phyloP scores from a whole-genome alignment of 2,329 filamentous ascomycete species.

The Hymenoscyphus scutula region DNA sequence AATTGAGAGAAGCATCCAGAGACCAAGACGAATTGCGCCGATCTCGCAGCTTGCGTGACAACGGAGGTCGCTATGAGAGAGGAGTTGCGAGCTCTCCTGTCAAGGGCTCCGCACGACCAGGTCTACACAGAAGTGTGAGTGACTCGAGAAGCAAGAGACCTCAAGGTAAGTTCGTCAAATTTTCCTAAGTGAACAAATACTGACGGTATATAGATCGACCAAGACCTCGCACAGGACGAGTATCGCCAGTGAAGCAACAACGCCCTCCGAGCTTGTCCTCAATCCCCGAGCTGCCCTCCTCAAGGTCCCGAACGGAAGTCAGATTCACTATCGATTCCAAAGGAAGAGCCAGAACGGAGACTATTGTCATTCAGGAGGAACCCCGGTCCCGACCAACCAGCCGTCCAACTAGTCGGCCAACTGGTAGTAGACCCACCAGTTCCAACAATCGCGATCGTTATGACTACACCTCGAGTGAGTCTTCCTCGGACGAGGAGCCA shows the following conservation, averaged over 20 bases:
- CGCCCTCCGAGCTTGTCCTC: constrained; percentile 52
- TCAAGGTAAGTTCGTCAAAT: constrained; percentile 25
- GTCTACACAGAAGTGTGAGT: constrained; percentile 32
- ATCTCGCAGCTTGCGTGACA: constrained; percentile 28
- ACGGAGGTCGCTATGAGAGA: constrained; percentile 27
- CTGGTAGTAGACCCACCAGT: constrained; percentile 21
- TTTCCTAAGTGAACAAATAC: constrained; percentile 5
- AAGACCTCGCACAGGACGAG: constrained; percentile 28
- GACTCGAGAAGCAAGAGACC: constrained; percentile 29
- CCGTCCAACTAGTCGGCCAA: constrained; percentile 9
- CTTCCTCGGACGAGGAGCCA: constrained; percentile 62
- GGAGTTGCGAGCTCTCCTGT: constrained; percentile 34
- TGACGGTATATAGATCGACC: constrained; percentile 25
- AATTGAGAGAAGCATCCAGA: constrained; percentile 32
- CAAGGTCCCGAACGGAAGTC: constrained; percentile 52
- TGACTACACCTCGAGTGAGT: constrained; percentile 48
- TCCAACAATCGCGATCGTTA: constrained; percentile 36
- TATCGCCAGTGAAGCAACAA: constrained; percentile 51
- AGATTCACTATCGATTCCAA: constrained; percentile 63
- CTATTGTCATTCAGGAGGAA: constrained; percentile 30
- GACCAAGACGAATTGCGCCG: constrained; percentile 34
- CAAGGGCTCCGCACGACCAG: constrained; percentile 30
- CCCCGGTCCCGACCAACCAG: constrained; percentile 8
- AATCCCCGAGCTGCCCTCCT: constrained; percentile 51
- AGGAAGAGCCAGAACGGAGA: constrained; percentile 45